A percentile compares a stretch with the other conserved stretches of the same genome.
These are phyloP conservation scores for Juglanconis oblonga DNA, from an alignment of 2,329 filamentous ascomycete species.

Conservation along the genomic window DNA sequence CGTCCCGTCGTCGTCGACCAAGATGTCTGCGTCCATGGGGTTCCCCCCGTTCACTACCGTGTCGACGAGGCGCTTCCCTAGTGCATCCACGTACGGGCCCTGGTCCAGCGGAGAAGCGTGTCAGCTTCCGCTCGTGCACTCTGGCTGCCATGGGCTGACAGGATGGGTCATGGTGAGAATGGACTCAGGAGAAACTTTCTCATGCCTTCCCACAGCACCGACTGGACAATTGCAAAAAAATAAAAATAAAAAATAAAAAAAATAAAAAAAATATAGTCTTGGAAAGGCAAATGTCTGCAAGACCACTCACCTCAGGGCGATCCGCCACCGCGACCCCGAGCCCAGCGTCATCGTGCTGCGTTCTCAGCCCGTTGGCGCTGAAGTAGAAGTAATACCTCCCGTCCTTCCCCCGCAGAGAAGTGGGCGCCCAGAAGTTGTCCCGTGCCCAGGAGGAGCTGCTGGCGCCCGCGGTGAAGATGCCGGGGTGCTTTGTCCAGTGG, in stretches of 20 bases:
- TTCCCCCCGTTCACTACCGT: slow-evolving; percentile 43
- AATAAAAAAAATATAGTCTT: too few relatives aligned
- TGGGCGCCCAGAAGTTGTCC: slow-evolving; percentile 45
- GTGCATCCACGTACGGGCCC: slow-evolving; percentile 38
- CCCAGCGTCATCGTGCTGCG: slow-evolving; percentile 33
- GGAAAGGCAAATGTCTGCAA: too few relatives aligned
- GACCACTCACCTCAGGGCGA: slow-evolving; percentile 23
- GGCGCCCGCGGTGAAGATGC: slow-evolving; percentile 36
- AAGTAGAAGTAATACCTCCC: slow-evolving; percentile 49
- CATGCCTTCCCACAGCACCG: too few relatives aligned
- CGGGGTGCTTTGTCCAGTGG: slow-evolving; percentile 44
- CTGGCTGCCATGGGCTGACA: too few relatives aligned
- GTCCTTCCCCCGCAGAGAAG: slow-evolving; percentile 35
- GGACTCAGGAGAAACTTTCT: too few relatives aligned
- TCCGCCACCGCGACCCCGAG: slow-evolving; percentile 38
- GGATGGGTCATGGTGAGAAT: too few relatives aligned
- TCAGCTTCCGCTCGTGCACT: too few relatives aligned
- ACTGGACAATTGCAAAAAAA: too few relatives aligned
- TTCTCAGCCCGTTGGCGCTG: slow-evolving; percentile 44
- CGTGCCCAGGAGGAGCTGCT: slow-evolving; percentile 33
- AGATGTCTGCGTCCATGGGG: slow-evolving; percentile 43
- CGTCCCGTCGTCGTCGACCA: slow-evolving; percentile 37
- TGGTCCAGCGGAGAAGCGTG: background rate
- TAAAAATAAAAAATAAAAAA: too few relatives aligned
- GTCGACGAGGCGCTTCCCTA: slow-evolving; percentile 37